Base-by-base conservation (phyloP, 495 filamentous ascomycete species). In the Xylaria sp. region DNA sequence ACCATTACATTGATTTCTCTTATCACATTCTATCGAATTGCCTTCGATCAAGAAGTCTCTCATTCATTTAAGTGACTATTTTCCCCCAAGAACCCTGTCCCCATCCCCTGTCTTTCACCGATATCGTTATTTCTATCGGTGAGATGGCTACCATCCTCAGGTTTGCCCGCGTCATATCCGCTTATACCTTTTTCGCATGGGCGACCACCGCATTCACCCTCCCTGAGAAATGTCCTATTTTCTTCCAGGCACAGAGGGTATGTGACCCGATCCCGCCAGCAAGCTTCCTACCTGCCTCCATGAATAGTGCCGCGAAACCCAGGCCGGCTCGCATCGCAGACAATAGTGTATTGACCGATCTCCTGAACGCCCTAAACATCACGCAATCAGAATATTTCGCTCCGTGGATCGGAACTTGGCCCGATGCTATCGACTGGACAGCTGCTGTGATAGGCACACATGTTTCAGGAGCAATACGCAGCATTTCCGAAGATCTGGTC, bases 401-500 rank as follows among this genome's bases (percentile, higher is more conserved):
- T 64, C 78, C 91, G 35, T 91, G 91, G 87, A 78, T 90, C 17
- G 95, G 94, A 31, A 94, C 88, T 19, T 98, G 94, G 94, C 93
- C 96, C 12, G 83, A 82, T 12, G 87, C 92, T 19, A 97, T 97
- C 71, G 96, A 98, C 85, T 98, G 95, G 95, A 98, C 95, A 1
- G 90, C 91, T 7, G 95, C 96, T 2, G 93, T 98, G 5, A 82
- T 95, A 77, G 90, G 90, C 43, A 97, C 95, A 0, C 90, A 96
- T 63, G 80, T 98, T 61, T 91, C 92, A 0, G 91, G 88, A 21
- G 84, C 90, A 0, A 84, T 95, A 3, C 82, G 83, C 19, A 87
- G 91, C 21, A 81, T 97, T 69, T 89, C 92, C 6, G 67, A 72
- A 52, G 75, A 78, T 24, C 72, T 83, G 29, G 67, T 73, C 21